A percentile compares a stretch with the other conserved stretches of the same genome.
phyloP scores from a whole-genome alignment of 306 rosid genomes.

The Ormosia emarginata region DNA sequence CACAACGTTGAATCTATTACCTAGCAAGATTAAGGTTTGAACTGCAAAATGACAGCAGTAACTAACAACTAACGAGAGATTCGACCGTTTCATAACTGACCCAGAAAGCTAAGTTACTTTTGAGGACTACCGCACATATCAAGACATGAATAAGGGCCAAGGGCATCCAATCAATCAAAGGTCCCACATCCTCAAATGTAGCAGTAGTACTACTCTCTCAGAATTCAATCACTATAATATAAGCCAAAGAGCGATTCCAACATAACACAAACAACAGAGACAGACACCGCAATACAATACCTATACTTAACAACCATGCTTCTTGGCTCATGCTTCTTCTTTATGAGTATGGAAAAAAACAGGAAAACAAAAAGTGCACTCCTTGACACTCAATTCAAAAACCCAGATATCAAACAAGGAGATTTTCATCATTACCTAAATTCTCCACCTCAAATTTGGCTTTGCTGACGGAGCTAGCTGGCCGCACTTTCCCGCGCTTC shows the following conservation, averaged over 20 bases:
- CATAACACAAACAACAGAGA: neutral
- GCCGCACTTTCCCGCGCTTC: conserved; percentile 77
- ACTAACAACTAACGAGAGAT: conserved; percentile 30
- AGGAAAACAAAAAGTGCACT: neutral
- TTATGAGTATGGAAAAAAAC: no score
- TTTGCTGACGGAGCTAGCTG: conserved; percentile 77
- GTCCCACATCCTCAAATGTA: conserved; percentile 53
- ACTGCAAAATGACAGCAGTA: conserved; percentile 38
- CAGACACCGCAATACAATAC: neutral
- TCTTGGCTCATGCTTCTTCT: no score
- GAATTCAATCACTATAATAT: conserved; percentile 14
- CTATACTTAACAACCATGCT: no score
- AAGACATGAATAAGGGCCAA: conserved; percentile 19
- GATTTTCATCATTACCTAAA: conserved; percentile 55
- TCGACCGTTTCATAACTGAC: conserved; percentile 54
- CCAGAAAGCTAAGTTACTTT: conserved; percentile 56
- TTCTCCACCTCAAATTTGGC: conserved; percentile 72
- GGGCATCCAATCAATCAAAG: conserved; percentile 64
- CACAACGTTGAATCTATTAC: conserved; percentile 24
- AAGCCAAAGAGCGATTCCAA: neutral
- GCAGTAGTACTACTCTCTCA: neutral
- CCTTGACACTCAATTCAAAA: neutral
- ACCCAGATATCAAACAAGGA: neutral
- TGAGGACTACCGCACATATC: conserved; percentile 41
- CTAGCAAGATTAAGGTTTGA: conserved; percentile 26